Evolutionary conservation across 2,329 filamentous ascomycete genomes (phyloP), one percentile per base, ranked within the genome.

Genomic region (Fusarium oxysporum): DNA sequence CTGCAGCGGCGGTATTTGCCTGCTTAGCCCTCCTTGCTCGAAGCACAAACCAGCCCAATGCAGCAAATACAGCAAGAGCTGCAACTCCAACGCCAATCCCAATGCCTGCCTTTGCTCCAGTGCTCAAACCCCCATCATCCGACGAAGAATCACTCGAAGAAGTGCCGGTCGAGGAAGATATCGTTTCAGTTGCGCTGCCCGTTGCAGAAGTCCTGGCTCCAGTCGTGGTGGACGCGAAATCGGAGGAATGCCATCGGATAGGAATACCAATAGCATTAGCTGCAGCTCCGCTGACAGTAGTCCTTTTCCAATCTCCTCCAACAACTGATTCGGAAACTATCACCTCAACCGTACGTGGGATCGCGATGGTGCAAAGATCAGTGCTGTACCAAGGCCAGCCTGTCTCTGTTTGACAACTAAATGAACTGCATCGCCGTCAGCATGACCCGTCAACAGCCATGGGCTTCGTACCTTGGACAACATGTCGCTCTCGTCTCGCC

Each of bases 341-440:
- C 2, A 64, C 62, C 1, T 63, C 40, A 3, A 65, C 62, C 0
- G 62, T 65, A 0, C 12, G 19, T 32, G 62, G 62, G 0, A 65
- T 45, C 3, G 16, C 47, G 5, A 65, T 47, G 5, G 62, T 65
- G 21, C 62, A 65, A 2, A 65, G 58, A 32, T 63, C 62, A 41
- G 62, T 65, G 47, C 58, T 65, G 28, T 65, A 65, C 62, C 62
- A 65, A n/a, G 62, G 62, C 47, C 47, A 65, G 1, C 28, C 23
- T 7, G 12, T 21, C n/a, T 65, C 62, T 5, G 23, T 65, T 8
- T 65, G 62, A 16, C 58, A 65, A 41, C n/a, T 63, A 21, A 65
- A 63, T 17, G 47, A 55, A 45, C 62, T 65, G 4, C 2, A 47
- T 12, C 47, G 8, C 28, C 3, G 62, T 65, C 45, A 65, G 62